phyloP scores from a whole-genome alignment of 2,329 filamentous ascomycete genomes.

The Pseudofabraea citricarpa region DNA sequence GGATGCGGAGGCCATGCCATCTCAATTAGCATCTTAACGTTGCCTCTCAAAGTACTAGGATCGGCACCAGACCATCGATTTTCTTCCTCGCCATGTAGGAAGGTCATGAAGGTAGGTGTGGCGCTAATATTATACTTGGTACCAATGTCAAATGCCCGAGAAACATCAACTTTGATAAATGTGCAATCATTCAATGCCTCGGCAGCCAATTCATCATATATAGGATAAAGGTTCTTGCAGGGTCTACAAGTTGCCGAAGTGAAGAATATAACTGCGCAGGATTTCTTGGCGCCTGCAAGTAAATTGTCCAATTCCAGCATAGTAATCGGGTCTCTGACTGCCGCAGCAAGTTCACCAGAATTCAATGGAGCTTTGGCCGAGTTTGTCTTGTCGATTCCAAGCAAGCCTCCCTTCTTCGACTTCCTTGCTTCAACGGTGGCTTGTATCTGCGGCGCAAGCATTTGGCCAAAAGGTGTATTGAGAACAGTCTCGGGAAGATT shows the following conservation, averaged over 20 bases:
- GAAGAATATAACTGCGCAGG: conserved; percentile 84
- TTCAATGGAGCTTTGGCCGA: conserved; percentile 12
- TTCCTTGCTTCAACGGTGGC: conserved; percentile 46
- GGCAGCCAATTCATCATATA: conserved; percentile 74
- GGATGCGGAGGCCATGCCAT: conserved; percentile 73
- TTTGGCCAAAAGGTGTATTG: conserved; percentile 80
- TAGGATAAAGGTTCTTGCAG: conserved; percentile 77
- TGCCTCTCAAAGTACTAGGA: conserved; percentile 60
- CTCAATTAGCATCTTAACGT: conserved; percentile 68
- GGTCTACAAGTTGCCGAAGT: conserved; percentile 83
- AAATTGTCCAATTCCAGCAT: conserved; percentile 56
- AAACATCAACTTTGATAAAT: conserved; percentile 81
- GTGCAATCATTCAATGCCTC: conserved; percentile 64
- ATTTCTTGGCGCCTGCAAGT: conserved; percentile 53
- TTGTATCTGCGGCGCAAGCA: conserved; percentile 75
- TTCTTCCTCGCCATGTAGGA: conserved; percentile 68
- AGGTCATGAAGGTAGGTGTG: conserved; percentile 88
- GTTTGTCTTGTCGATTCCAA: conserved; percentile 20
- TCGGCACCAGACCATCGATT: conserved; percentile 80
- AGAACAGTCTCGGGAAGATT: conserved; percentile 83
- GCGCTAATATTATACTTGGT: conserved; percentile 63
- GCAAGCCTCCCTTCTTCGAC: conserved; percentile 50
- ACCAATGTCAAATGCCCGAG: conserved; percentile 58
- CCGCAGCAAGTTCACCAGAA: conserved; percentile 28
- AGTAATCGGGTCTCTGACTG: conserved; percentile 57